Percentiles rank a stretch among this genome's conserved stretches.
Conservation (phyloP, 2,329 filamentous ascomycete species). For the Tolypocladium sp. region DNA sequence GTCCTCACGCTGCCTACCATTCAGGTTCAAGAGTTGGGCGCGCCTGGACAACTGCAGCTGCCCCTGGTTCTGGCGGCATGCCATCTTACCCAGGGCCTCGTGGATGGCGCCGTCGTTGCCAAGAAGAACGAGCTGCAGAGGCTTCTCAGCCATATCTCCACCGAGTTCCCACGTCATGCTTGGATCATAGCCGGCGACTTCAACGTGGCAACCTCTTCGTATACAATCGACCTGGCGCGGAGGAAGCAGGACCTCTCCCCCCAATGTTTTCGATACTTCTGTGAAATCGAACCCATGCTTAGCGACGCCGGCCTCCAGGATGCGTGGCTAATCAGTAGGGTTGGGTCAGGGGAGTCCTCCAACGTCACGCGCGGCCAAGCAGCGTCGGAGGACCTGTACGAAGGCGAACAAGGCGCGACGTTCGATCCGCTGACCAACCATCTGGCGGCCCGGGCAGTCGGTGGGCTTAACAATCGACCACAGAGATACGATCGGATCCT, state of each 20-base stretch:
- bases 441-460: conserved; percentile 42
- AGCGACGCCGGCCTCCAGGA: conserved; percentile 39
- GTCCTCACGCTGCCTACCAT: conserved; percentile 32
- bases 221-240: conserved; percentile 43
- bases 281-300: conserved; percentile 36
- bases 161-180: conserved; percentile 30
- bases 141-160: conserved; percentile 36
- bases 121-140: conserved; percentile 48
- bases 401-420: conserved; percentile 56
- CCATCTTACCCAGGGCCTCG: conserved; percentile 53
- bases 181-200: conserved; percentile 56
- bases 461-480: conserved; percentile 42
- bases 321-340: conserved; percentile 37
- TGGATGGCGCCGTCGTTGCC: conserved; percentile 44
- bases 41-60: conserved; percentile 10
- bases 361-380: conserved; percentile 13
- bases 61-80: conserved; percentile 45
- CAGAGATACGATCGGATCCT: conserved; percentile 60
- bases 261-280: conserved; percentile 33
- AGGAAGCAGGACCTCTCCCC: conserved; percentile 43
- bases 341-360: conserved; percentile 32
- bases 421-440: conserved; percentile 51
- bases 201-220: conserved; percentile 51
- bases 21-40: not conserved
- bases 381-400: conserved; percentile 26